phyloP scores from a whole-genome alignment of 108 stramenopile species.

The Skeletonema potamos region DNA sequence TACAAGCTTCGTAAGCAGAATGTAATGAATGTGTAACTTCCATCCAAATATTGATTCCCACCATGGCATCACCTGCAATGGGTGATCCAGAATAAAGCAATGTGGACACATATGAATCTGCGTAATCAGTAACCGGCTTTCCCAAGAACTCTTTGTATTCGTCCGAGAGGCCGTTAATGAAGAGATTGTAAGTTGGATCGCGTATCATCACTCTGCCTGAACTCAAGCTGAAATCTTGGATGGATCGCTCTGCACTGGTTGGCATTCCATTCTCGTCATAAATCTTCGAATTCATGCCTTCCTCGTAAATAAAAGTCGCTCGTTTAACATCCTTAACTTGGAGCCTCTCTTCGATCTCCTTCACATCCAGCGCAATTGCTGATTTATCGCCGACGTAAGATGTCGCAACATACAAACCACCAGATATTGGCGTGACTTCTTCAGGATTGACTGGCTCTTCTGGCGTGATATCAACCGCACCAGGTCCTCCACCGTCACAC shows the following conservation, averaged over 20 bases:
- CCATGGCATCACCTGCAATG: slow-evolving; percentile 65
- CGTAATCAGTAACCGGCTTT: slow-evolving; percentile 55
- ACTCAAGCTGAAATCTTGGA: slow-evolving; percentile 58
- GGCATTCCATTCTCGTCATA: slow-evolving; percentile 62
- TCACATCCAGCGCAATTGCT: slow-evolving; percentile 67
- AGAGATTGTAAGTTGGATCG: slow-evolving; percentile 72
- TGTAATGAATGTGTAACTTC: slow-evolving; percentile 65
- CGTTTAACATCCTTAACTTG: slow-evolving; percentile 36
- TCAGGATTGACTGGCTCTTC: slow-evolving; percentile 58
- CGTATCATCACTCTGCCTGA: slow-evolving; percentile 51
- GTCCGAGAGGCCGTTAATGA: slow-evolving; percentile 60
- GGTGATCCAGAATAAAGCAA: slow-evolving; percentile 44
- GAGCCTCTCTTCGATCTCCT: slow-evolving; percentile 62
- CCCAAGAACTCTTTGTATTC: slow-evolving; percentile 53
- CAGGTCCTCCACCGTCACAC: neutral
- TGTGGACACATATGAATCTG: slow-evolving; percentile 63
- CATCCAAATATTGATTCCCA: slow-evolving; percentile 81
- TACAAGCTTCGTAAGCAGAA: slow-evolving; percentile 37
- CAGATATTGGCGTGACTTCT: slow-evolving; percentile 35
- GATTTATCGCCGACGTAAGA: slow-evolving; percentile 77
- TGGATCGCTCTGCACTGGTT: slow-evolving; percentile 42
- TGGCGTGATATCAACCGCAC: slow-evolving; percentile 2
- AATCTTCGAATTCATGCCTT: slow-evolving; percentile 68
- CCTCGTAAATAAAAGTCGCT: slow-evolving; percentile 57
- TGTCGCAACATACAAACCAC: slow-evolving; percentile 72